Percentiles rank a stretch among this genome's conserved stretches.
Evolutionary conservation across 176 grass and related monocot genomes (phyloP).

Genomic region (Cocos nucifera): DNA sequence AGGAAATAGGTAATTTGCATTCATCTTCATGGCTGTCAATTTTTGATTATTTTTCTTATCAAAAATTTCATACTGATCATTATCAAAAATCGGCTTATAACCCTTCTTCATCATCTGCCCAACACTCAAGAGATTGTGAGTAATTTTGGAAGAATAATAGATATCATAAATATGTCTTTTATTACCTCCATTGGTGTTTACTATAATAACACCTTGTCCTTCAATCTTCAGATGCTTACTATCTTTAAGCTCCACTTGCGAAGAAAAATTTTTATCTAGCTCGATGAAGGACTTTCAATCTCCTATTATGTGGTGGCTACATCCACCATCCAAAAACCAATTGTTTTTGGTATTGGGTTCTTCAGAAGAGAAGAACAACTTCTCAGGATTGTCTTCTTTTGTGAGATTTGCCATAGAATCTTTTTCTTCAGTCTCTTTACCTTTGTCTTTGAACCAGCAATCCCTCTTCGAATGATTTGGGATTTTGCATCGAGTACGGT

Average conservation of each 20-base stretch:
- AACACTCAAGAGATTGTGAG: conserved; percentile 5
- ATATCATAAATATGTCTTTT: conserved; percentile 1
- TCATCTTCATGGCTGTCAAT: too few species aligned
- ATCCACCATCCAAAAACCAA: conserved; percentile 15
- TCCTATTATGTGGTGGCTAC: conserved; percentile 7
- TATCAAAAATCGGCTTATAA: not conserved
- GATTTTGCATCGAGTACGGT: too few species aligned
- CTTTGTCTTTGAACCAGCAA: not conserved
- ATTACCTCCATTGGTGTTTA: not conserved
- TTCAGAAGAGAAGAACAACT: not conserved
- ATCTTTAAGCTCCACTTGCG: conserved; percentile 3
- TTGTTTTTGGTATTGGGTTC: not conserved
- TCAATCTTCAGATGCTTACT: conserved; percentile 5
- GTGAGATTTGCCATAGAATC: not conserved
- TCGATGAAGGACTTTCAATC: not conserved
- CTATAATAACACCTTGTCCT: not conserved
- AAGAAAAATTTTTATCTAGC: not conserved
- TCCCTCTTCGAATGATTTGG: too few species aligned
- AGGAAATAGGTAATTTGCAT: too few species aligned
- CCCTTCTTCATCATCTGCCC: conserved; percentile 5
- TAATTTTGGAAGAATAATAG: not conserved
- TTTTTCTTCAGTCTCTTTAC: not conserved
- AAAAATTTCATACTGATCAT: not conserved
- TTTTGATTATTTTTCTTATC: not conserved
- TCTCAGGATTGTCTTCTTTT: not conserved